phyloP scores from a whole-genome alignment of 2,329 filamentous ascomycete species.

The Fusarium sp. region DNA sequence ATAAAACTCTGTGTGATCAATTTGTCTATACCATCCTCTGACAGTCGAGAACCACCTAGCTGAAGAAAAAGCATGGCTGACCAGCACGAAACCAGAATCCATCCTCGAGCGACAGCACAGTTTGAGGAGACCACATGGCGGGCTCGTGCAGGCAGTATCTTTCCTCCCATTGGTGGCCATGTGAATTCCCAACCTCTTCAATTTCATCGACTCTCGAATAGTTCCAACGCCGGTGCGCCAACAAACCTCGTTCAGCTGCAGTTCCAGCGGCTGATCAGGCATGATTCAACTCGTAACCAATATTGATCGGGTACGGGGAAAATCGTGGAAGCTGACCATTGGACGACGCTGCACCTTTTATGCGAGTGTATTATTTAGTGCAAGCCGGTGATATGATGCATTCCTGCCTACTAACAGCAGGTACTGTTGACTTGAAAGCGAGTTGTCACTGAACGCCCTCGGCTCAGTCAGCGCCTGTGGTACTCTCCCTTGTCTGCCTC shows the following conservation, averaged over 20 bases:
- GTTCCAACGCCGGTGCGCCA: slow-evolving; percentile 21
- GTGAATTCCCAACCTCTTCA: slow-evolving; percentile 41
- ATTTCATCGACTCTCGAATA: slow-evolving; percentile 27
- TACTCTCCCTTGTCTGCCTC: slow-evolving; percentile 25
- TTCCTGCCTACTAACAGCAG: not conserved
- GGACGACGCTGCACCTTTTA: slow-evolving; percentile 35
- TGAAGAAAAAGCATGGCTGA: slow-evolving; percentile 14
- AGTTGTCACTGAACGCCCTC: slow-evolving; percentile 20
- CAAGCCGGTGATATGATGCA: slow-evolving; percentile 31
- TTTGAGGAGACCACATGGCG: slow-evolving; percentile 32
- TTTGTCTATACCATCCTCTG: slow-evolving; percentile 21
- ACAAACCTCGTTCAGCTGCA: slow-evolving; percentile 41
- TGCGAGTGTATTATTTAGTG: slow-evolving; percentile 46
- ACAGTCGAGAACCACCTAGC: slow-evolving; percentile 1
- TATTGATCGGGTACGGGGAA: slow-evolving; percentile 37
- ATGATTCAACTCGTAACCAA: slow-evolving; percentile 42
- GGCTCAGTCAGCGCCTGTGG: slow-evolving; percentile 25
- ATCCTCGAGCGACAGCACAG: slow-evolving; percentile 3
- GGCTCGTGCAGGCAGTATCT: slow-evolving; percentile 18
- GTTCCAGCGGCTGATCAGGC: slow-evolving; percentile 38
- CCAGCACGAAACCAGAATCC: not conserved
- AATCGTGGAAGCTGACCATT: slow-evolving; percentile 51
- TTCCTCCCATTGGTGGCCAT: slow-evolving; percentile 36
- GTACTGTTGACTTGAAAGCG: slow-evolving; percentile 13
- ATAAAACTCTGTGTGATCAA: slow-evolving; percentile 9